Conservation (phyloP, 192 early-diverging fungal species). For the Backusella sp. region DNA sequence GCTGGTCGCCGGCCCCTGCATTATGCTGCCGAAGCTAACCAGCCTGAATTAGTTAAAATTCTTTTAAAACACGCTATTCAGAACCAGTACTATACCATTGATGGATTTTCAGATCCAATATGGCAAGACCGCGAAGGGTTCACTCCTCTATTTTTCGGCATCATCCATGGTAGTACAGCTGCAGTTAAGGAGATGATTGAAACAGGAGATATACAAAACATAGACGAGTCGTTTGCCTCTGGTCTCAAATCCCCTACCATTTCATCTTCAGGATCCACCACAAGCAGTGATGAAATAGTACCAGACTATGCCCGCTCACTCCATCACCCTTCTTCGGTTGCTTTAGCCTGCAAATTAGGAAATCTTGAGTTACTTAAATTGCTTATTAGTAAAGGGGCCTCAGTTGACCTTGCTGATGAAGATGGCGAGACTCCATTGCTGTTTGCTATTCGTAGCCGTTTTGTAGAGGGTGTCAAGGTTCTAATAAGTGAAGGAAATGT, state of each 20-base stretch:
- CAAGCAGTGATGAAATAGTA: background rate
- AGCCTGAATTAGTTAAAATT: constrained; percentile 39
- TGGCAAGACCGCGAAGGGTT: constrained; percentile 72
- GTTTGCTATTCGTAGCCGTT: constrained; percentile 51
- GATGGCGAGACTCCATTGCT: constrained; percentile 70
- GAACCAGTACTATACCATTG: constrained; percentile 31
- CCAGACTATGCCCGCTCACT: constrained; percentile 23
- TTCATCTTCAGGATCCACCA: background rate
- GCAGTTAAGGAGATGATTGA: constrained; percentile 52
- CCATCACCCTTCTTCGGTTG: constrained; percentile 44
- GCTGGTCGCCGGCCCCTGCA: constrained; percentile 61
- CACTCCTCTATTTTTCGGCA: constrained; percentile 63
- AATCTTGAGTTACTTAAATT: constrained; percentile 47
- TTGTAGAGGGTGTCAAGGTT: constrained; percentile 47
- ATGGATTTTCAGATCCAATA: constrained; percentile 36
- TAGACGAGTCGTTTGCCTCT: constrained; percentile 40
- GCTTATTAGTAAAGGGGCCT: constrained; percentile 52
- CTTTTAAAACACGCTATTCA: constrained; percentile 47
- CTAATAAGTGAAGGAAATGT: constrained; percentile 43
- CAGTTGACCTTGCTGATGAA: constrained; percentile 60
- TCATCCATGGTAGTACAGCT: constrained; percentile 48
- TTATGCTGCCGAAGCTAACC: constrained; percentile 57
- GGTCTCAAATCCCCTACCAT: constrained; percentile 7
- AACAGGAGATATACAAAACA: constrained; percentile 47
- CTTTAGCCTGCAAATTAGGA: constrained; percentile 50